A percentile compares a stretch with the other conserved stretches of the same genome.
These are phyloP conservation scores for Lichtheimia hyalospora DNA, from an alignment of 371 early-diverging fungal genomes.

Conservation along the genomic window DNA sequence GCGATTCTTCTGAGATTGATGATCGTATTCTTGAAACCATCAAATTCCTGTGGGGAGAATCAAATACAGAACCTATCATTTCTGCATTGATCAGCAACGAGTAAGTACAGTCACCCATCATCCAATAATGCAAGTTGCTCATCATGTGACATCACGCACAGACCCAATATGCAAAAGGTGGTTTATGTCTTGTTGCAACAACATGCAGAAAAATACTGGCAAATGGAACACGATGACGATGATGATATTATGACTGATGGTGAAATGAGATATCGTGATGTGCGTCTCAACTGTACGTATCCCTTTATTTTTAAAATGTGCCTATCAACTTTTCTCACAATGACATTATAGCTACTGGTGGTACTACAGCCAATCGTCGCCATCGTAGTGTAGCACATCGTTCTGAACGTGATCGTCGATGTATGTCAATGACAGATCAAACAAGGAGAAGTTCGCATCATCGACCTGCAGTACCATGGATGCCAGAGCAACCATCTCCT, in stretches of 20 bases:
- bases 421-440: constrained; percentile 36
- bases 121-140: constrained; percentile 4
- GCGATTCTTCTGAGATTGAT: constrained; percentile 28
- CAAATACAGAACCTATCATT: constrained; percentile 32
- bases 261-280: constrained; percentile 8
- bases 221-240: constrained; percentile 45
- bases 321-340: neutral
- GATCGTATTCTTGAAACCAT: constrained; percentile 39
- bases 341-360: too few species aligned
- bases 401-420: constrained; percentile 33
- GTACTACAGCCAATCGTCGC: constrained; percentile 19
- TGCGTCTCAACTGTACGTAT: neutral
- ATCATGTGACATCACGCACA: constrained; percentile 7
- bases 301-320: neutral
- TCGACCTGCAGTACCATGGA: constrained; percentile 14
- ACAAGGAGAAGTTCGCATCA: constrained; percentile 14
- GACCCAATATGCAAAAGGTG: constrained; percentile 56
- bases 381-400: constrained; percentile 32
- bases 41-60: constrained; percentile 44
- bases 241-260: constrained; percentile 23
- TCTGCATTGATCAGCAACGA: constrained; percentile 44
- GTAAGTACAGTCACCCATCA: constrained; percentile 15
- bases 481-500: constrained; percentile 14
- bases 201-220: constrained; percentile 51
- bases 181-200: constrained; percentile 49